Evolutionary conservation across 805 yeast genomes (phyloP), one percentile per base, ranked within the genome.

Genomic region (Cyberlindnera japonica): DNA sequence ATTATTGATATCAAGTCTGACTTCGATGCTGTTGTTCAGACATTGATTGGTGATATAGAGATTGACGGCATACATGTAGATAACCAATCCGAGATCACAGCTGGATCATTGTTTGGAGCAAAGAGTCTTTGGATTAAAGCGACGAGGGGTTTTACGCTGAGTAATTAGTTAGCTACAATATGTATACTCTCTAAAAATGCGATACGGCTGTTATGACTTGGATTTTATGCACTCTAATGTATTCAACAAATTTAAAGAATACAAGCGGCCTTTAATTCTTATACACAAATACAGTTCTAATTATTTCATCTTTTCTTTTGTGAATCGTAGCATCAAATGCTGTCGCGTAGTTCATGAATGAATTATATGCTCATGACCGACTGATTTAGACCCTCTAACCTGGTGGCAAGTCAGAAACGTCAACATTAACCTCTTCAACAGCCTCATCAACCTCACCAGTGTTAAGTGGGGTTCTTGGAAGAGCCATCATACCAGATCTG

Each of bases 401-500:
- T 20, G 99, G 99, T 47, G 99, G 99, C 58, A 91, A 75, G 65
- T 83, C 87, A 40, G 91, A 75, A 50, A 83, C 83, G 63, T 91
- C 98, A 46, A 89, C 95, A 51, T 79, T 77, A 41, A 83, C 86
- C 41, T 70, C 64, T 25, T 81, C 84, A 45, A 76, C 79, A 13
- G 67, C 65, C 23, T 69, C 68, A 11, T 67, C 72, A 9, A 74
- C 83, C 21, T 72, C 79, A 31, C 62, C 67, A 27, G 58, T 57
- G 49, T 81, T 86, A 53, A 89, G 68, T 31, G 96, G 96, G 36
- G 98, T 87, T 75, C 97, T 82, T 59, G 98, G 95, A 57, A 93
- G 75, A 9, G 98, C 99, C 91, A 93, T 89, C 95, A 91, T 87
- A 68, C 99, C 99, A 19, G 95, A 83, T 69, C 99, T 79, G 32